Evolutionary conservation across 108 stramenopile genomes (phyloP), one percentile per base, ranked within the genome.

Genomic region (Aurantiochytrium sp.): DNA sequence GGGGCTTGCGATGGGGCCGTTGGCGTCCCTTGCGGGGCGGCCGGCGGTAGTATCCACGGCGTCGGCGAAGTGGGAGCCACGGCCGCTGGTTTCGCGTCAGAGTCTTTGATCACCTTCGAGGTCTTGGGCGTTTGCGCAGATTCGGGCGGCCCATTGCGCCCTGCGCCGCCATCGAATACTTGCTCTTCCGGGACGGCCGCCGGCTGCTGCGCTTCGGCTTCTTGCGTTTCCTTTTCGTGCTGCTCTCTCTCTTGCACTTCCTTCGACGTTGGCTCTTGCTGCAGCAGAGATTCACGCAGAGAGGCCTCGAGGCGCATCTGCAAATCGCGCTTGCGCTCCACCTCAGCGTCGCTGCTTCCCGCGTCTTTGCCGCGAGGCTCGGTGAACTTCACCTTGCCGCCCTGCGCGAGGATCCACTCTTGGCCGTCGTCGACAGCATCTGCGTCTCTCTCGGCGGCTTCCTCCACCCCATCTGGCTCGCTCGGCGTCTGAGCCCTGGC

Each of bases 381-480:
- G 12, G 73, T 6, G 32, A 81, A 81, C 24, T 81, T 81, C 30
- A 81, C 73, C 30, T 81, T 81, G 6, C 73, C 42, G 73, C 73
- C 73, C 21, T 41, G 45, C 12, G 73, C 73, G 10, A 27, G 17
- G 73, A 81, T 42, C 73, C 73, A 81, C 39, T 24, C 73, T 48
- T 4, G 24, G 30, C 30, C 45, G 32, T 81, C 73, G 45, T 27
- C 30, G 39, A 19, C 42, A 6, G 17, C n/a, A 22, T 22, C 2
- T 81, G 50, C 42, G 6, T 6, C 73, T 6, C 39, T n/a, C n/a
- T n/a, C 73, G 42, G 21, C 39, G 45, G 1, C 17, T 41, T 41
- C 12, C 30, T 81, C 73, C 12, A 42, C 42, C 6, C 30, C 32
- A 24, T 65, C 10, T 27, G 34, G 12, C 53, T 54, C 21, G 12